A percentile compares a stretch with the other conserved stretches of the same genome.
Conservation (phyloP, 2,329 filamentous ascomycete genomes). For the Neonectria faginata region DNA sequence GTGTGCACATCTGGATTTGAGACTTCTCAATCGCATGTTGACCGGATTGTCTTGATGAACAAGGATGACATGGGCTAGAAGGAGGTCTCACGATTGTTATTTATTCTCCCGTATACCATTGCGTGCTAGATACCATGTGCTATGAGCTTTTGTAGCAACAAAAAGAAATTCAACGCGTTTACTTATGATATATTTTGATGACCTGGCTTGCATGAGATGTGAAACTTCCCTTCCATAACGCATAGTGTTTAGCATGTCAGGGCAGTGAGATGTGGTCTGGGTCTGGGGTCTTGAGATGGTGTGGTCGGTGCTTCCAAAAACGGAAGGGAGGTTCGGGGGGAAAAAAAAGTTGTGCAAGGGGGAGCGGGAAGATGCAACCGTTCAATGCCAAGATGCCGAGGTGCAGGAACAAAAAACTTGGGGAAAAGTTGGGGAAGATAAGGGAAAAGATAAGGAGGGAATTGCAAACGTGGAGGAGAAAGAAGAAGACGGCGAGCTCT, state of each 20-base stretch:
- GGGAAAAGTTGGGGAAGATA: conserved; percentile 8
- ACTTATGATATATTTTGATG: neutral
- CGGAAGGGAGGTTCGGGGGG: conserved; percentile 4
- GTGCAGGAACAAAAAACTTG: conserved; percentile 5
- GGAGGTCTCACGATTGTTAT: conserved; percentile 10
- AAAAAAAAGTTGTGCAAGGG: neutral
- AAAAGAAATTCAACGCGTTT: neutral
- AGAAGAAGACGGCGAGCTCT: neutral
- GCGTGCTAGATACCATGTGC: conserved; percentile 32
- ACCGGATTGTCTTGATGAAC: conserved; percentile 3
- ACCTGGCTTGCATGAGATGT: neutral
- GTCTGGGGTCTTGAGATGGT: neutral
- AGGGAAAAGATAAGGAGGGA: neutral
- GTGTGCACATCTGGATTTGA: conserved; percentile 9
- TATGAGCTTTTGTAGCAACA: conserved; percentile 13
- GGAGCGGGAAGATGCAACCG: neutral
- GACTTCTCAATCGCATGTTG: conserved; percentile 4
- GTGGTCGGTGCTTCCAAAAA: conserved; percentile 5
- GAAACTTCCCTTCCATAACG: neutral
- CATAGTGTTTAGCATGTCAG: neutral
- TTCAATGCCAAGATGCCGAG: conserved; percentile 7
- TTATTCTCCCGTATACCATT: conserved; percentile 36
- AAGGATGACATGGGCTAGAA: conserved; percentile 9
- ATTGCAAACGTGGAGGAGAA: neutral
- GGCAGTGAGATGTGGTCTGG: neutral